Conservation (phyloP, 345 rosid genomes). For the Aquilaria sinensis region DNA sequence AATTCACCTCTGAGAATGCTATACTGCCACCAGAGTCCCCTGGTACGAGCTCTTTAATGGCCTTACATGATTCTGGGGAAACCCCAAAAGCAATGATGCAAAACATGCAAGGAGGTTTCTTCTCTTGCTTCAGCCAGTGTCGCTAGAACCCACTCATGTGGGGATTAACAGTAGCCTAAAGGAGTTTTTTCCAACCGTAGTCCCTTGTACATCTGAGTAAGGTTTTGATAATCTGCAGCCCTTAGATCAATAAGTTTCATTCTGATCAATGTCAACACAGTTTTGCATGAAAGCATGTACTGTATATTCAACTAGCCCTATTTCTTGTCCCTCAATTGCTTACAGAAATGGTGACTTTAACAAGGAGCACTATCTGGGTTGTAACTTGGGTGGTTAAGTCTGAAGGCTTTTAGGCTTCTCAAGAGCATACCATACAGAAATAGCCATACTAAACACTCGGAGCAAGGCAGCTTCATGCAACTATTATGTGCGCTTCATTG, state of each 20-base stretch:
- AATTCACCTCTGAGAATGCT: slow-evolving; percentile 56
- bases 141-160: slow-evolving; percentile 29
- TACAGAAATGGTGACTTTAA: too few relatives aligned
- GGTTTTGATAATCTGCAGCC: slow-evolving; percentile 5
- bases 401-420: too few relatives aligned
- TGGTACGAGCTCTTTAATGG: slow-evolving; percentile 90
- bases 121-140: slow-evolving; percentile 85
- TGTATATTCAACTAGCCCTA: background rate
- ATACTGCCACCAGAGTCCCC: slow-evolving; percentile 84
- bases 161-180: slow-evolving; percentile 12
- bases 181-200: slow-evolving; percentile 6
- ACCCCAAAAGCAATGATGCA: slow-evolving; percentile 56
- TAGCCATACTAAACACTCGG: too few relatives aligned
- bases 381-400: too few relatives aligned
- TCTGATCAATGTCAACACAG: slow-evolving; percentile 8
- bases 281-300: background rate
- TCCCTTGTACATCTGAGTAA: slow-evolving; percentile 12
- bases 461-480: too few relatives aligned
- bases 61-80: slow-evolving; percentile 51
- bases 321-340: too few relatives aligned
- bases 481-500: too few relatives aligned
- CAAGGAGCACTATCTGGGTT: too few relatives aligned
- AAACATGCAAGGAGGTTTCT: slow-evolving; percentile 55
- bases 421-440: too few relatives aligned
- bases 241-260: slow-evolving; percentile 8